Conservation (phyloP, 148 eudicot genomes). For the Persicaria maculosa region DNA sequence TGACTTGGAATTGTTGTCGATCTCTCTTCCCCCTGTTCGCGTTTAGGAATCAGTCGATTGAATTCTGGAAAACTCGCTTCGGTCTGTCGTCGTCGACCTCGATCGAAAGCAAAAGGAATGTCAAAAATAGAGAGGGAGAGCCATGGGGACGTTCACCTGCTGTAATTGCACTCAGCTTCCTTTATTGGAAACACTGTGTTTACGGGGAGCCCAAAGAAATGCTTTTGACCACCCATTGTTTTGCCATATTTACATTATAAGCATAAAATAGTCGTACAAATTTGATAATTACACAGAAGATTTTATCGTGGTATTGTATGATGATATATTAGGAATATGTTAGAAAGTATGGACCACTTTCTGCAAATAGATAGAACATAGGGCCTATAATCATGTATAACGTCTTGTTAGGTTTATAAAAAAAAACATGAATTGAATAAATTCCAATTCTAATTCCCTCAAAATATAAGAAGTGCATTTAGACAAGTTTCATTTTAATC, state of each 20-base stretch:
- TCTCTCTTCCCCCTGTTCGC: constrained; percentile 1
- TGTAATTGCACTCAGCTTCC: background rate
- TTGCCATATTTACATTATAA: background rate
- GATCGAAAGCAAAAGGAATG: background rate
- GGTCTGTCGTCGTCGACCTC: background rate
- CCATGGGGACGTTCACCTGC: background rate
- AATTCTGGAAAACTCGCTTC: background rate
- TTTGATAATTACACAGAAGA: too few relatives aligned
- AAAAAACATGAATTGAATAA: too few relatives aligned
- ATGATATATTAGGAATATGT: too few relatives aligned
- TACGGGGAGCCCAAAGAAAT: background rate
- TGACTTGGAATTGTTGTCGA: background rate
- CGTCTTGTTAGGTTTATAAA: too few relatives aligned
- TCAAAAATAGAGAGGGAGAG: background rate
- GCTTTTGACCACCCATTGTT: too few relatives aligned
- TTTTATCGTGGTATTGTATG: too few relatives aligned
- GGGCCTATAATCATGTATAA: too few relatives aligned
- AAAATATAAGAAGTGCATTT: too few relatives aligned
- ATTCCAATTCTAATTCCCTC: too few relatives aligned
- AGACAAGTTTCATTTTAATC: too few relatives aligned
- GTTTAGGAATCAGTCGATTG: background rate
- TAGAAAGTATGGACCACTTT: too few relatives aligned
- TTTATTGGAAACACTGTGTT: background rate
- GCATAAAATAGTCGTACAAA: background rate
- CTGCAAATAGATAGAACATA: too few relatives aligned